These are phyloP conservation scores for Carex scoparia DNA, from an alignment of 176 grass and related monocot genomes.

Conservation along the genomic window DNA sequence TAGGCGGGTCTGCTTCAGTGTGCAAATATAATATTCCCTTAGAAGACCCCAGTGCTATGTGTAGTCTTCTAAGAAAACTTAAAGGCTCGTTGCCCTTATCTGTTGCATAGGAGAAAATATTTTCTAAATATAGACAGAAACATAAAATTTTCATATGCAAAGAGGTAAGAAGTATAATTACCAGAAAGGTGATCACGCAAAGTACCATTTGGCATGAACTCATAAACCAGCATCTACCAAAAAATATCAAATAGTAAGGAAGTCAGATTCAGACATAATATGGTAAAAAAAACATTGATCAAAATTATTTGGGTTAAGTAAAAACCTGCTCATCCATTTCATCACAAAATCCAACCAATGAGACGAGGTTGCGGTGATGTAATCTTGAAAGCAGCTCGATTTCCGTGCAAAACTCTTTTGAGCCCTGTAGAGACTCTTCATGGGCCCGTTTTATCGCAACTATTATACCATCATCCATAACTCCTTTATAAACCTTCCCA, in stretches of 20 bases:
- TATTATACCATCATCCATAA: conserved; percentile 55
- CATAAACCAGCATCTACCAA: conserved; percentile 94
- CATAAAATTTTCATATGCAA: not conserved
- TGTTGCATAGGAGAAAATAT: conserved; percentile 15
- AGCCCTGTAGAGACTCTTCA: conserved; percentile 83
- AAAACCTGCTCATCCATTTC: conserved; percentile 82
- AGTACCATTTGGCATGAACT: conserved; percentile 92
- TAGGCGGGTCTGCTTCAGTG: conserved; percentile 85
- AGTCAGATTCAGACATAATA: conserved; percentile 10
- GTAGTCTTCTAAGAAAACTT: conserved; percentile 50
- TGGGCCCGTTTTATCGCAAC: conserved; percentile 95
- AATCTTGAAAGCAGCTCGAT: conserved; percentile 89
- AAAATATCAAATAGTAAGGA: conserved; percentile 17
- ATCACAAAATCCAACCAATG: conserved; percentile 84
- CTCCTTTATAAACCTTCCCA: conserved; percentile 88
- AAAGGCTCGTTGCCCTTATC: conserved; percentile 50
- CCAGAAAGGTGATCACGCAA: conserved; percentile 82
- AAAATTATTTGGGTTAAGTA: not conserved
- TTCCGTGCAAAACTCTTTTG: conserved; percentile 87
- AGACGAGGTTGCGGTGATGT: conserved; percentile 94
- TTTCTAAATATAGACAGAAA: not conserved
- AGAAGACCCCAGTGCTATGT: conserved; percentile 72
- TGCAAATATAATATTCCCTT: conserved; percentile 92
- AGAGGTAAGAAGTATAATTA: conserved; percentile 27
- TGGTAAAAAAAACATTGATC: not conserved